A percentile compares a stretch with the other conserved stretches of the same genome.
These are phyloP conservation scores for Colletotrichum sp. DNA, from an alignment of 2,329 filamentous ascomycete genomes.

Conservation along the genomic window DNA sequence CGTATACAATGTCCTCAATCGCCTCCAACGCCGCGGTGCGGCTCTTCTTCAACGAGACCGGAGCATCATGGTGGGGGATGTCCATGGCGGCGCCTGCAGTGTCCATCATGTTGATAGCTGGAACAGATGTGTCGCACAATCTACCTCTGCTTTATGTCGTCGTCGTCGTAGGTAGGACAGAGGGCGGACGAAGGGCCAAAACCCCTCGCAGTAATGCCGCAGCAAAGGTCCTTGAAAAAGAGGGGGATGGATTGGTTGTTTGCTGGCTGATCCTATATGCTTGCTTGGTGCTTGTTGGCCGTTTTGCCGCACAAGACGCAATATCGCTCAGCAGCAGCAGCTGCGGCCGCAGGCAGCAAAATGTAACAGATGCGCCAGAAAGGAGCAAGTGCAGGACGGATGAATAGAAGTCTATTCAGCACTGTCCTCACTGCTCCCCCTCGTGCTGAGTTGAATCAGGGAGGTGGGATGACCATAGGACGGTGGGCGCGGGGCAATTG, in stretches of 20 bases:
- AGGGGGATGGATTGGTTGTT: background rate
- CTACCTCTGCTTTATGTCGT: background rate
- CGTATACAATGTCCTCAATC: conserved; percentile 85
- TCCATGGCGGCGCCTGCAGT: conserved; percentile 17
- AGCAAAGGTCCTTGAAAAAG: conserved; percentile 1
- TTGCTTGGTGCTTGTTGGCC: background rate
- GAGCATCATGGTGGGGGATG: conserved; percentile 18
- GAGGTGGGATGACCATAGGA: conserved; percentile 15
- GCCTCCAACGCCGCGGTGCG: conserved; percentile 64
- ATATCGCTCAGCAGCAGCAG: conserved; percentile 3
- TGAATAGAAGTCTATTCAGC: conserved; percentile 23
- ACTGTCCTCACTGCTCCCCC: conserved; percentile 23
- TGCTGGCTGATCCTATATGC: background rate
- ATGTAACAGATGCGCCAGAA: conserved; percentile 1
- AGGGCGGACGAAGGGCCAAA: background rate
- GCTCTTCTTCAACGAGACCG: conserved; percentile 17
- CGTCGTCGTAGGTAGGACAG: background rate
- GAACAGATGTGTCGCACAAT: background rate
- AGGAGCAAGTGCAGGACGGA: conserved; percentile 20
- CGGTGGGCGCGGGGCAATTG: conserved; percentile 10
- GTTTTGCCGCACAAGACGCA: background rate
- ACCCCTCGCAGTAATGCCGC: background rate
- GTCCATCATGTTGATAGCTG: conserved; percentile 14
- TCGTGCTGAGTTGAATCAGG: conserved; percentile 19
- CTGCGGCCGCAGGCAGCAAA: background rate